These are phyloP conservation scores for Termitomyces sp. DNA, from an alignment of 768 basidiomycete species.

Conservation along the genomic window DNA sequence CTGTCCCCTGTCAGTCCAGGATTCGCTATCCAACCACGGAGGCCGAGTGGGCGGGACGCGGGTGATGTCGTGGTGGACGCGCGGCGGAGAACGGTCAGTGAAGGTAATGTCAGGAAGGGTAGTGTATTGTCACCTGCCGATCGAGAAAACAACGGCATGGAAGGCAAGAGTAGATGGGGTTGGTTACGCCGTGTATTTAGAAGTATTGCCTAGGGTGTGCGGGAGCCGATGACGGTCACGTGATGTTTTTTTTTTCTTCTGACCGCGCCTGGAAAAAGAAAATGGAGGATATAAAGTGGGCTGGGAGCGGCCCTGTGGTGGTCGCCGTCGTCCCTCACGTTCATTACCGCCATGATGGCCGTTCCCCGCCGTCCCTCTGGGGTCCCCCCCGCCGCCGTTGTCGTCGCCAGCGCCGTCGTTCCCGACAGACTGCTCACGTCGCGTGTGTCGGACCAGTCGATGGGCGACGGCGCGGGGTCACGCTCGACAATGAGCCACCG, in stretches of 20 bases:
- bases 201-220: neutral
- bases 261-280: neutral
- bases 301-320: neutral
- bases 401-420: constrained; percentile 27
- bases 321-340: constrained; percentile 4
- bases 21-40: constrained; percentile 60
- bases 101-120: constrained; percentile 31
- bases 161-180: constrained; percentile 16
- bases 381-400: constrained; percentile 27
- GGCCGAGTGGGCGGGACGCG: constrained; percentile 31
- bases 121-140: constrained; percentile 8
- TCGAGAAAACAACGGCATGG: neutral
- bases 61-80: constrained; percentile 25
- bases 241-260: neutral
- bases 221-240: constrained; percentile 1
- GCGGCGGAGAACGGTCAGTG: constrained; percentile 45
- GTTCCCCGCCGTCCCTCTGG: constrained; percentile 15
- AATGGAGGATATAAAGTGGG: neutral
- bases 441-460: constrained; percentile 44
- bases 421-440: constrained; percentile 41
- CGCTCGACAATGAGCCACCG: constrained; percentile 16
- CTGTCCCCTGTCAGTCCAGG: constrained; percentile 72
- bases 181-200: constrained; percentile 21
- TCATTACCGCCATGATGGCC: constrained; percentile 1
- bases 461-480: constrained; percentile 25